Evolutionary conservation across 192 early-diverging fungal species (phyloP).

Genomic region (Backusella liffmaniae): DNA sequence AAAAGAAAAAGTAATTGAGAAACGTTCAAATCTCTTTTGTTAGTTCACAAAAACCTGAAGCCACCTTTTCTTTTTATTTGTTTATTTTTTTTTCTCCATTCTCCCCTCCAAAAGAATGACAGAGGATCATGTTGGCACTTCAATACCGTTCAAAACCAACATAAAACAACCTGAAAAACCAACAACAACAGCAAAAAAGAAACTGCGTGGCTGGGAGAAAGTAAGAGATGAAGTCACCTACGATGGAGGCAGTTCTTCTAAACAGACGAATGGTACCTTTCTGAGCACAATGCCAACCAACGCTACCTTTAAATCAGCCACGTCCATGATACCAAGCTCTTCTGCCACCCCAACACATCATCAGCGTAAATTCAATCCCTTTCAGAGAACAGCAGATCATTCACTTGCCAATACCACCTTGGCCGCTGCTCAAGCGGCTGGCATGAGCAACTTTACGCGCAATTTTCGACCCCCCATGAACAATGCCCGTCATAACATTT

Average conservation of each 20-base stretch:
- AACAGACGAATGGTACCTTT: neutral
- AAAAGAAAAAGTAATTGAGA: no score
- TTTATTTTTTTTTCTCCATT: neutral
- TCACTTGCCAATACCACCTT: conserved; percentile 6
- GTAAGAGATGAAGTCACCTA: conserved; percentile 1
- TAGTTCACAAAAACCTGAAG: no score
- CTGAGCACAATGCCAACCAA: neutral
- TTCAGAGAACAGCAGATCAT: neutral
- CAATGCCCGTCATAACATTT: conserved; percentile 13
- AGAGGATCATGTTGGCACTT: neutral
- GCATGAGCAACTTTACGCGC: conserved; percentile 10
- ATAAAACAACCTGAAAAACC: neutral
- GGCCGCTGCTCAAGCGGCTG: conserved; percentile 18
- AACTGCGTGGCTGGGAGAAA: conserved; percentile 13
- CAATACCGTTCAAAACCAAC: neutral
- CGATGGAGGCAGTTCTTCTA: neutral
- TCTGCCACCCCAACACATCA: neutral
- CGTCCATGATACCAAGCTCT: neutral
- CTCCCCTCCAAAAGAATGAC: neutral
- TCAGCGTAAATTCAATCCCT: neutral
- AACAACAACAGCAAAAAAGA: neutral
- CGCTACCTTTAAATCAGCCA: no score
- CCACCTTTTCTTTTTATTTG: neutral
- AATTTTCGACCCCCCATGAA: conserved; percentile 5
- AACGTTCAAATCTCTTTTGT: no score